These are phyloP conservation scores for Zymoseptoria crescenta DNA, from an alignment of 2,329 filamentous ascomycete genomes.

Conservation along the genomic window DNA sequence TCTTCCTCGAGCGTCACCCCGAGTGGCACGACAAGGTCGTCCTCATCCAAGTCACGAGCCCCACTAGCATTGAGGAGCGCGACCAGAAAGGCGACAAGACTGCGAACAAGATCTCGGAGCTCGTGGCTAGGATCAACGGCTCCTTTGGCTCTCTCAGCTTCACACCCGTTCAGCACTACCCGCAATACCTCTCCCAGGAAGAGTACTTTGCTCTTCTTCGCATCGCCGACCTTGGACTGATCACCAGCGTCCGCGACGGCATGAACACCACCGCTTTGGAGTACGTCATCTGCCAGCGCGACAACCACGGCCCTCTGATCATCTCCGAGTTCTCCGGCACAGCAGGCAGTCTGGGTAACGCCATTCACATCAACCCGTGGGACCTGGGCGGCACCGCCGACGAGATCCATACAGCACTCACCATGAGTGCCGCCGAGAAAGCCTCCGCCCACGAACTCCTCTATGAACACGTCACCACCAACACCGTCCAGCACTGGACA, in stretches of 20 bases:
- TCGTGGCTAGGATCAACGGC: conserved; percentile 88
- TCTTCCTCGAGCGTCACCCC: conserved; percentile 82
- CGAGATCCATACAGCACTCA: conserved; percentile 73
- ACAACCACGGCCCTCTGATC: conserved; percentile 79
- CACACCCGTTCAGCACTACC: conserved; percentile 87
- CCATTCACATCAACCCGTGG: conserved; percentile 96
- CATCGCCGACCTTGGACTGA: conserved; percentile 81
- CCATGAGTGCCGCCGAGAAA: conserved; percentile 62
- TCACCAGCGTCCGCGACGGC: conserved; percentile 90
- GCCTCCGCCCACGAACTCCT: conserved; percentile 63
- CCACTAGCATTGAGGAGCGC: conserved; percentile 58
- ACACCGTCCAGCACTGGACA: conserved; percentile 83
- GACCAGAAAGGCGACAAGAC: conserved; percentile 72
- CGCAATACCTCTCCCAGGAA: conserved; percentile 79
- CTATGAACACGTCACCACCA: conserved; percentile 74
- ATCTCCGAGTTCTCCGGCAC: conserved; percentile 96
- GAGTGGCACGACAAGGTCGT: conserved; percentile 91
- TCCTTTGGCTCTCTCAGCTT: conserved; percentile 80
- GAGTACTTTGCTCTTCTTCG: conserved; percentile 94
- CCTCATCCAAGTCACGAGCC: conserved; percentile 85
- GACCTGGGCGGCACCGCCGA: conserved; percentile 76
- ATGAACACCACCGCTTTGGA: conserved; percentile 98
- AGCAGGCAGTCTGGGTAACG: conserved; percentile 72
- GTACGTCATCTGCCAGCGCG: conserved; percentile 86
- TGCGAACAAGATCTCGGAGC: conserved; percentile 78